A percentile compares a stretch with the other conserved stretches of the same genome.
phyloP scores from a whole-genome alignment of 306 rosid genomes.

The Vigna hirtella region DNA sequence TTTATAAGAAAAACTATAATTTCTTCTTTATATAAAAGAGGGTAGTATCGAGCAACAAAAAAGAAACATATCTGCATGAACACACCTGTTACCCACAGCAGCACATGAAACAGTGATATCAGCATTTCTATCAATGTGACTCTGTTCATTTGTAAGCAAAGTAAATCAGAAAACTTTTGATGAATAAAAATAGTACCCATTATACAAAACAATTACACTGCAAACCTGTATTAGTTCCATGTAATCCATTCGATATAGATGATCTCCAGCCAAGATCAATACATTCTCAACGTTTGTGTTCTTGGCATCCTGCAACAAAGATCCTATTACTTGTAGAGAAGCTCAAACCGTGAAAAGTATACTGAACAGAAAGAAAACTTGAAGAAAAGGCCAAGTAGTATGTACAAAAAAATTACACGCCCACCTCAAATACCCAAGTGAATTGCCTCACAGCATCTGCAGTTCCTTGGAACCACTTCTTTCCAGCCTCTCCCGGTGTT shows the following conservation, averaged over 20 bases:
- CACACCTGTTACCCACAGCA: slow-evolving; percentile 71
- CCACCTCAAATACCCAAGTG: slow-evolving; percentile 93
- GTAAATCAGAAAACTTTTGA: slow-evolving; percentile 33
- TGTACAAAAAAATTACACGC: slow-evolving; percentile 17
- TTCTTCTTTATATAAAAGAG: no score
- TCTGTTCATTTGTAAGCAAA: slow-evolving; percentile 57
- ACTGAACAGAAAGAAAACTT: background rate
- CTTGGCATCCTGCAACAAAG: slow-evolving; percentile 76
- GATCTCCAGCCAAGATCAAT: slow-evolving; percentile 91
- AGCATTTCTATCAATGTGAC: slow-evolving; percentile 76
- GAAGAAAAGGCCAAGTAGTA: background rate
- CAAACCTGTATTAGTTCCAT: slow-evolving; percentile 87
- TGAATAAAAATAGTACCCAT: slow-evolving; percentile 9
- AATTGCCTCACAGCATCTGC: slow-evolving; percentile 99
- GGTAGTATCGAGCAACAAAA: background rate
- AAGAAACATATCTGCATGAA: slow-evolving; percentile 21
- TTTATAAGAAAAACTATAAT: no score
- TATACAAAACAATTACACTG: background rate
- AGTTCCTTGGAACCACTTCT: slow-evolving; percentile 96
- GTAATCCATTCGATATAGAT: slow-evolving; percentile 95
- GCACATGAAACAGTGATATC: slow-evolving; percentile 86
- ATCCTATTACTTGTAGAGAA: slow-evolving; percentile 17
- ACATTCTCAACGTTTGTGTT: slow-evolving; percentile 73
- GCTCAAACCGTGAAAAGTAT: slow-evolving; percentile 8
- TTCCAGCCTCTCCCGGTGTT: slow-evolving; percentile 92